A percentile compares a stretch with the other conserved stretches of the same genome.
phyloP scores from a whole-genome alignment of 345 rosid species.

The Jatropha curcas region DNA sequence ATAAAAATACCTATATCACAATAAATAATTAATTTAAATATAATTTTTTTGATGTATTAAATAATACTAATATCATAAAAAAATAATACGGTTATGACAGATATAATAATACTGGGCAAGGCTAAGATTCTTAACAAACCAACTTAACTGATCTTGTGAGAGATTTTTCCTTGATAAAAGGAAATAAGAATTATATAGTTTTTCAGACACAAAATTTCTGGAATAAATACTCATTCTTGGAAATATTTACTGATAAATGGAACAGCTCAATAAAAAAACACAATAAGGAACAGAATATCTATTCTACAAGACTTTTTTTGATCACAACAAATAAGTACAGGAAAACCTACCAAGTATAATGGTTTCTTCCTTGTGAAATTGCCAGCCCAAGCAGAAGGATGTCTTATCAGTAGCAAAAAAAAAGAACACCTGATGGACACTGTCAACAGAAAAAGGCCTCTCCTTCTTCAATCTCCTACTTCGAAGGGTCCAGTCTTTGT shows the following conservation, averaged over 20 bases:
- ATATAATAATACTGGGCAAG: too few species aligned
- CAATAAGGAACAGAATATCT: neutral
- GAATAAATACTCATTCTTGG: neutral
- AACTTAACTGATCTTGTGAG: too few species aligned
- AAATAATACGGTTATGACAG: too few species aligned
- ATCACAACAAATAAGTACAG: neutral
- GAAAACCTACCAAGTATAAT: neutral
- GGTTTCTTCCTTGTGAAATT: neutral
- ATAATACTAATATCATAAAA: too few species aligned
- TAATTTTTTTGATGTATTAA: too few species aligned
- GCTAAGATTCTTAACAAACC: too few species aligned
- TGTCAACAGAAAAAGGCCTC: too few species aligned
- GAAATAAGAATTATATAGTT: too few species aligned
- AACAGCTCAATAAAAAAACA: neutral
- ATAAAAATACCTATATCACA: too few species aligned
- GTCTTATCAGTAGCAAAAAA: neutral
- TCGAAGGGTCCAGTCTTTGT: constrained; percentile 39
- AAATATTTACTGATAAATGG: constrained; percentile 1
- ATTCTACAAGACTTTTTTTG: neutral
- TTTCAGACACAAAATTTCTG: too few species aligned
- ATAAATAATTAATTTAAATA: too few species aligned
- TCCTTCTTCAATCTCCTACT: constrained; percentile 17
- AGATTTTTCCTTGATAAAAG: too few species aligned
- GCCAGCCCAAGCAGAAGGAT: neutral
- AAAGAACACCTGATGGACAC: constrained; percentile 4